Base-by-base conservation (phyloP, 179 eudicot genomes). In the Spergularia azorica region DNA sequence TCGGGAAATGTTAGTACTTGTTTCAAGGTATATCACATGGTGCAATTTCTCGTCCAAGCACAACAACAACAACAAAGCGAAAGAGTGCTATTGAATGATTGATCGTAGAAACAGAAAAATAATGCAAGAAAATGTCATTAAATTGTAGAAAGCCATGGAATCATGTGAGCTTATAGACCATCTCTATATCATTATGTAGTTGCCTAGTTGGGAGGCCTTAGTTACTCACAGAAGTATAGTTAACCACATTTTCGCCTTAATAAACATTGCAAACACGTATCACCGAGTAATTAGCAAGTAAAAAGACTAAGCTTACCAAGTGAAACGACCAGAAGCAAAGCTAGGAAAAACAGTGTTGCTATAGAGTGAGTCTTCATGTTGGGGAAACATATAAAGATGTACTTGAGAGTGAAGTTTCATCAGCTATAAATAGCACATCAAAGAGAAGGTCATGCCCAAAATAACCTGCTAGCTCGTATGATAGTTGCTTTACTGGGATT, bases 351-450 rank as follows among this genome's bases (percentile, higher is more conserved):
- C 55, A 57, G 48, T 21, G 77, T 67, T 16, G 75, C 70, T 18
- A 69, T 5, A 20, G 77, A 72, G 61, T 64, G 63, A 18, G 76
- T 60, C 21, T 77, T 81, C 84, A 81, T 81, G 71, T 68, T 77
- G 60, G 52, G 70, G 70, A 77, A 43, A 63, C 77, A 77, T 77
- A 77, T 76, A 77, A 7, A 43, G 48, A 43, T 72, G 61, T 58
- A 73, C 1, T 67, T 72, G 57, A 14, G 70, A 66, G 54, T 51
- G 46, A 32, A 71, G 48, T 9, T 72, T 20, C 50, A 55, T 32
- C 46, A 73, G 69, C 80, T 81, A 81, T 77, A 72, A 51, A 77
- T 81, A 73, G 84, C 75, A 81, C 73, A 72, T 72, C 14, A 73
- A 81, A 73, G 38, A 61, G 75, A 41, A 61, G 36, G 16, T 9